phyloP scores from a whole-genome alignment of 208 protist species.

The Leishmania aethiopica region DNA sequence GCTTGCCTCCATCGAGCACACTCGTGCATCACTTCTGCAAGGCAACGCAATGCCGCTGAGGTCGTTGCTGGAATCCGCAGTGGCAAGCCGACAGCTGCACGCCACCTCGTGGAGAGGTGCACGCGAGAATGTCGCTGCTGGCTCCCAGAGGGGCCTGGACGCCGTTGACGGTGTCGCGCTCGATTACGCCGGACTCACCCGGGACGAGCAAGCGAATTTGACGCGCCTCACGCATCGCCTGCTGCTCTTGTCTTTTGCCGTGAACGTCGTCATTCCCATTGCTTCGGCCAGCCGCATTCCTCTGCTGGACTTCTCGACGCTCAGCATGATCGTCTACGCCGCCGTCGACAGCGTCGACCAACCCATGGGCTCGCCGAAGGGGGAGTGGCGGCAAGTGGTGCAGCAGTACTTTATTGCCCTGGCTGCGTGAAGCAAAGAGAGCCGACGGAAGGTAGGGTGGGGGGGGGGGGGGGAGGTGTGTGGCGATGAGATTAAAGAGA shows the following conservation, averaged over 20 bases:
- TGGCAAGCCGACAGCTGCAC: slow-evolving; percentile 13
- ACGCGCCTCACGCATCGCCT: slow-evolving; percentile 18
- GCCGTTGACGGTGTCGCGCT: background rate
- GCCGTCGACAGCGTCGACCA: slow-evolving; percentile 32
- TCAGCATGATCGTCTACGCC: slow-evolving; percentile 63
- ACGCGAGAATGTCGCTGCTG: background rate
- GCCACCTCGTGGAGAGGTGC: slow-evolving; percentile 3
- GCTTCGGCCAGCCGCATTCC: slow-evolving; percentile 44
- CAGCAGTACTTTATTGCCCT: slow-evolving; percentile 54
- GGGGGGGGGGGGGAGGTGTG: background rate
- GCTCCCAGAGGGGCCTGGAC: background rate
- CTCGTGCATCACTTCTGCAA: slow-evolving; percentile 3
- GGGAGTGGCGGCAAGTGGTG: slow-evolving; percentile 54
- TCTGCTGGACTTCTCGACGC: slow-evolving; percentile 59
- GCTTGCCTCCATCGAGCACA: slow-evolving; percentile 30
- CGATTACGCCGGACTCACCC: slow-evolving; percentile 1
- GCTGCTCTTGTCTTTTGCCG: slow-evolving; percentile 50
- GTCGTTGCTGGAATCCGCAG: slow-evolving; percentile 16
- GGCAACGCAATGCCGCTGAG: background rate
- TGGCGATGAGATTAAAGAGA: background rate
- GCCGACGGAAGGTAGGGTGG: background rate
- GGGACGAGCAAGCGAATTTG: slow-evolving; percentile 6
- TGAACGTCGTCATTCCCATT: slow-evolving; percentile 71
- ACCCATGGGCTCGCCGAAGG: slow-evolving; percentile 14
- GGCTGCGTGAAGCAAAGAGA: background rate